Conservation (phyloP, 306 rosid species). For the Vigna angularis region DNA sequence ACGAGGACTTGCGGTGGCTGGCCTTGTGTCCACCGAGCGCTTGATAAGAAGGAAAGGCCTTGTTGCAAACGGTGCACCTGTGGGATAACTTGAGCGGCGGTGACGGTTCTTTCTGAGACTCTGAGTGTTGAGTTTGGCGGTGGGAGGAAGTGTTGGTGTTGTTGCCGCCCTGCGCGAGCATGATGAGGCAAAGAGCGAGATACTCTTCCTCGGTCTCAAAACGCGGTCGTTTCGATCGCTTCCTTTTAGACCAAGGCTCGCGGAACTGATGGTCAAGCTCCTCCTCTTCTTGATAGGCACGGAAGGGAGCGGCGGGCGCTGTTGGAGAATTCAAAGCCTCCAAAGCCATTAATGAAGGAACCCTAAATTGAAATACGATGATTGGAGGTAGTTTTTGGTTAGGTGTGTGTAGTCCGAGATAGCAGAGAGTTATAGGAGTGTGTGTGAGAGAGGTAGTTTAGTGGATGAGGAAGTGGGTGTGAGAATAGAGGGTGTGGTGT, state of each 20-base stretch:
- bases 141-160: neutral
- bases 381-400: neutral
- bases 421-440: neutral
- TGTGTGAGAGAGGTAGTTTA: neutral
- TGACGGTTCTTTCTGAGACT: neutral
- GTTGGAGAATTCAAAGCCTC: constrained; percentile 79
- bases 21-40: constrained; percentile 98
- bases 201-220: constrained; percentile 78
- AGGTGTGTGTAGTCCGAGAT: too few species aligned
- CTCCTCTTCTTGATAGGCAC: constrained; percentile 30
- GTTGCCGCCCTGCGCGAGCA: constrained; percentile 77
- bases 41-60: constrained; percentile 80
- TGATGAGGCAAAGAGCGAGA: constrained; percentile 96
- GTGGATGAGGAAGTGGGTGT: neutral
- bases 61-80: constrained; percentile 74
- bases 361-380: neutral
- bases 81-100: constrained; percentile 54
- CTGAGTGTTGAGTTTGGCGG: neutral
- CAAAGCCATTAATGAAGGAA: constrained; percentile 61
- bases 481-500: neutral
- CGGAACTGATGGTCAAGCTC: constrained; percentile 42
- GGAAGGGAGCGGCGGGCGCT: constrained; percentile 47
- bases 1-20: constrained; percentile 76
- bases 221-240: constrained; percentile 75
- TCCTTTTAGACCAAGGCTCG: constrained; percentile 75